Base-by-base conservation (phyloP, 2,329 filamentous ascomycete genomes). In the Alternaria gansuensis region DNA sequence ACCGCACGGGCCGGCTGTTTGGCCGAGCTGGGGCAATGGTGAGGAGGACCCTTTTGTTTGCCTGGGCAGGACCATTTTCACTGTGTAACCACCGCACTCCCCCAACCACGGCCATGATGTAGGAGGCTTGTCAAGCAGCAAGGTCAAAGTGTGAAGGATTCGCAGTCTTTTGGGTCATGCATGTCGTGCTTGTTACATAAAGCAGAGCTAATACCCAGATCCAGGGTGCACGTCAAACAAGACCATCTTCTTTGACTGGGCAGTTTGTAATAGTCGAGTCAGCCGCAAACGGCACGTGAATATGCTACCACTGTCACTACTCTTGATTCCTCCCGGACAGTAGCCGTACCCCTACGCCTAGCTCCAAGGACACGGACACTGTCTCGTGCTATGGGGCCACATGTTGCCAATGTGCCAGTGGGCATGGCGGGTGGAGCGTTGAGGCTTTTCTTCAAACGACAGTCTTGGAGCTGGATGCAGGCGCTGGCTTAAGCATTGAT, bases 381-480 rank as follows among this genome's bases (percentile, higher is more conserved):
- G 51, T 51, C 46, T 46, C 26, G 31, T 56, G 54, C 29, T 56
- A 44, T 56, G 46, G 46, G 53, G 59, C 57, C 59, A 56, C 59
- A 66, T 63, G 63, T 50, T 29, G 59, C 46, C 45, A 45, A 48
- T 43, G 41, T 45, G 26, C n/a, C 33, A 41, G 24, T 39, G 59
- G 62, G 62, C 60, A 63, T 56, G 51, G 44, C 51, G 36, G 53
- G 64, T 68, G 63, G 61, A 60, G 55, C 62, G 54, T 53, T 67
- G 66, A 61, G 66, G 48, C 57, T 62, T 68, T 67, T 63, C 64
- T 51, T 69, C 66, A 67, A 66, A 69, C 68, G 36, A 54, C 60
- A 53, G 63, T 52, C 51, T 46, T 36, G 54, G 45, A 51, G 57
- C 51, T 55, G 59, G 57, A 64, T 39, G 54, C 59, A 60, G 60